Evolutionary conservation across 148 eudicot species (phyloP).

Genomic region (Salicornia ramosissima): DNA sequence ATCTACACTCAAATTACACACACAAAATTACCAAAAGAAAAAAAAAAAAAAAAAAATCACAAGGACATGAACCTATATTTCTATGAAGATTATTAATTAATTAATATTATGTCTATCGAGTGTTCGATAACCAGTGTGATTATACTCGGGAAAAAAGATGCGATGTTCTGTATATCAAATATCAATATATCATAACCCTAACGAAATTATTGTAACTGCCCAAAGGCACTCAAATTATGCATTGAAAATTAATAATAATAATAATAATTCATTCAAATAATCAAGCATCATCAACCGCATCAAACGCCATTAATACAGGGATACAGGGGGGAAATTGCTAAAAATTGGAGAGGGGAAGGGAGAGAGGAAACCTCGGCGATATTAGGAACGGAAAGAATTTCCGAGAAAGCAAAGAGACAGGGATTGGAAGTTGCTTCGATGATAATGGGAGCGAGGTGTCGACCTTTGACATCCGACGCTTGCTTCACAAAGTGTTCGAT

Average conservation of each 20-base stretch:
- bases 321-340: too few species aligned
- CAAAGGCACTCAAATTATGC: background rate
- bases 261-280: background rate
- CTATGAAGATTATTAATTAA: too few species aligned
- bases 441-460: constrained; percentile 49
- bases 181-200: constrained; percentile 6
- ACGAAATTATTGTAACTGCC: background rate
- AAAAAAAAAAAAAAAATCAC: background rate
- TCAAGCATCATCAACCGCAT: background rate
- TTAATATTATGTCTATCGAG: too few species aligned
- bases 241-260: background rate
- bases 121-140: too few species aligned
- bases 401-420: constrained; percentile 92
- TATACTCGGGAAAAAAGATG: too few species aligned
- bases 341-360: background rate
- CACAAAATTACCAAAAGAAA: background rate
- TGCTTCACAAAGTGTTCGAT: constrained; percentile 74
- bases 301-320: too few species aligned
- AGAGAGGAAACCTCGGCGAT: constrained; percentile 43
- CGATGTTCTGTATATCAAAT: background rate
- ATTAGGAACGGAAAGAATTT: constrained; percentile 70
- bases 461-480: constrained; percentile 50
- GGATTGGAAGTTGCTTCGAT: constrained; percentile 81
- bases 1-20: too few species aligned
- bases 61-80: too few species aligned